A percentile compares a stretch with the other conserved stretches of the same genome.
phyloP scores from a whole-genome alignment of 2,329 filamentous ascomycete species.

The Scedosporium aurantiacum region DNA sequence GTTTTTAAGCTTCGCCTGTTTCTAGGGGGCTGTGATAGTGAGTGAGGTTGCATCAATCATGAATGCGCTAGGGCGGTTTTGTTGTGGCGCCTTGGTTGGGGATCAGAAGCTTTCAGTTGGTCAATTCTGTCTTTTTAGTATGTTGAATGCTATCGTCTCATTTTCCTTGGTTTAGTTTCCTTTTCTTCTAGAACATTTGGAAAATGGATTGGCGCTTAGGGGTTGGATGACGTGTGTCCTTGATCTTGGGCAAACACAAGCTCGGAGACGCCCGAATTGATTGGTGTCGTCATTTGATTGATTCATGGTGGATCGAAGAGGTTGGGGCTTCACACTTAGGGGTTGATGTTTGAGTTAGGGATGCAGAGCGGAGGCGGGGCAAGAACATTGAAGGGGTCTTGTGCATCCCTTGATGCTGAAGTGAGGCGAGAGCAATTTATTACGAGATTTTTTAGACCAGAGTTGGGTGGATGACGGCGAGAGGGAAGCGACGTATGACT shows the following conservation, averaged over 20 bases:
- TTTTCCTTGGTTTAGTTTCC: neutral
- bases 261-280: neutral
- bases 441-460: too few relatives aligned
- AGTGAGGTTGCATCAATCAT: neutral
- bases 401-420: too few relatives aligned
- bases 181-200: neutral
- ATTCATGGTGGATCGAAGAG: too few relatives aligned
- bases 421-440: too few relatives aligned
- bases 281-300: too few relatives aligned
- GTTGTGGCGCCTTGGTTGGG: neutral
- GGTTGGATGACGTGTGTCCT: neutral
- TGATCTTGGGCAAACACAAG: neutral
- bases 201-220: neutral
- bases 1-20: neutral
- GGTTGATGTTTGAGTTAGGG: too few relatives aligned
- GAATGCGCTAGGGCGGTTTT: neutral
- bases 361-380: too few relatives aligned
- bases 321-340: too few relatives aligned
- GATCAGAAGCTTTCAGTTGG: neutral
- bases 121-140: neutral
- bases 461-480: too few relatives aligned
- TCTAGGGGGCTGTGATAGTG: neutral
- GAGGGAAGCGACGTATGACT: too few relatives aligned
- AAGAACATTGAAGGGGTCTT: too few relatives aligned
- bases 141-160: neutral